phyloP scores from a whole-genome alignment of 495 filamentous ascomycete species.

The Daldinia loculata region DNA sequence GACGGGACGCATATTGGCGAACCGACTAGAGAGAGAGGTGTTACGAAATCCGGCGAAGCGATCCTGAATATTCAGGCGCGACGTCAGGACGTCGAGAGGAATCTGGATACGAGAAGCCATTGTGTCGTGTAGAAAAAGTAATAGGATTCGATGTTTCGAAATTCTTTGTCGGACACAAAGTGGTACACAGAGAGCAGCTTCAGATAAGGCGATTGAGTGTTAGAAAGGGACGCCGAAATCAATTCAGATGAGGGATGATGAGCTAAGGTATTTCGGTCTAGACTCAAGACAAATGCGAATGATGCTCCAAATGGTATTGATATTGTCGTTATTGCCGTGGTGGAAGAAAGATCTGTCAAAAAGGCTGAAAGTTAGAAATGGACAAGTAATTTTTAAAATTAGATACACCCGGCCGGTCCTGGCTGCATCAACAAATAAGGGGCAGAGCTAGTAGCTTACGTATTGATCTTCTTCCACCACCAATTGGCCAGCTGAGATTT shows the following conservation, averaged over 20 bases:
- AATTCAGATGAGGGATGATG: not conserved
- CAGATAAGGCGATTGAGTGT: not conserved
- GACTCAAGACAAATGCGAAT: conserved; percentile 12
- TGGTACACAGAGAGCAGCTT: not conserved
- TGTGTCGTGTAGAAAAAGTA: conserved; percentile 29
- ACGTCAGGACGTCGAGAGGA: conserved; percentile 89
- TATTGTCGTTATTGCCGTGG: conserved; percentile 9
- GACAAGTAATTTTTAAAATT: conserved; percentile 40
- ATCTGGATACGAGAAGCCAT: conserved; percentile 95
- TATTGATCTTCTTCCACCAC: conserved; percentile 27
- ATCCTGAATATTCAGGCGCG: conserved; percentile 80
- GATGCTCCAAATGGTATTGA: conserved; percentile 8
- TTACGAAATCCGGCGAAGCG: conserved; percentile 79
- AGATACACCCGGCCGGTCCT: conserved; percentile 19
- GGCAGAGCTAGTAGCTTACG: conserved; percentile 38
- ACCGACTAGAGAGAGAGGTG: conserved; percentile 78
- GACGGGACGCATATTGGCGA: conserved; percentile 90
- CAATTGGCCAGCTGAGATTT: conserved; percentile 33
- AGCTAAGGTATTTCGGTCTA: conserved; percentile 7
- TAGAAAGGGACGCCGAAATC: not conserved
- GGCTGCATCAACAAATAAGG: conserved; percentile 31
- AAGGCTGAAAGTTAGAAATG: conserved; percentile 23
- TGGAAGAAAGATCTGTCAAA: conserved; percentile 31
- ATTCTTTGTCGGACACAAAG: not conserved
- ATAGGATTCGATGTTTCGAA: conserved; percentile 5